Evolutionary conservation across 192 early-diverging fungal species (phyloP), one percentile per base, ranked within the genome.

Genomic region (Phlyctochytrium planicorne): DNA sequence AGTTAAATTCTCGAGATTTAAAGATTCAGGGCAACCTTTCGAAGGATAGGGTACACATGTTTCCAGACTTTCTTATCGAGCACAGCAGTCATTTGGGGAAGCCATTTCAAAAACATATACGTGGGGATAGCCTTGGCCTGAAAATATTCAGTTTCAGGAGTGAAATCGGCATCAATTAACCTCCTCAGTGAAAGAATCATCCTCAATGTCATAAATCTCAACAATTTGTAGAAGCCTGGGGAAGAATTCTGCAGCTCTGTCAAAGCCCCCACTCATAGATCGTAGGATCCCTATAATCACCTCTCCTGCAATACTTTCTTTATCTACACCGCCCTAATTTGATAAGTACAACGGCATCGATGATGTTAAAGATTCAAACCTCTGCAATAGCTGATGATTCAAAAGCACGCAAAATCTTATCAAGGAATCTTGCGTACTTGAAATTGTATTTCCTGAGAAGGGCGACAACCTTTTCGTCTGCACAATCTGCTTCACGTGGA

Each of bases 71-170:
- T 55, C 53, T 87, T 88, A 55, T 90, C 89, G 0, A 92, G 74
- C 20, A 90, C 60, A 16, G 91, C 84, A 0, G 90, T 88, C 52
- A 92, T 70, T 55, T 92, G 90, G 24, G 88, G 87, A 40, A 92
- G 76, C 91, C 91, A 92, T 32, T 82, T 78, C 37, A 92, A 74
- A 76, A 90, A 88, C 33, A 82, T 83, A 89, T 89, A 92, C n/a
- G 76, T 73, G 14, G 80, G 72, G 12, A 75, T 62, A 53, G 23
- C 31, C 24, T 17, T 3, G 2, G 70, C 57, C 29, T 73, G 59
- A n/a, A 23, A 63, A 34, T 3, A 17, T 16, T n/a, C n/a, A n/a
- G n/a, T 47, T 75, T 71, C 65, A 70, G 68, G 25, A 77, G 24
- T 65, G n/a, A n/a, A n/a, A n/a, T n/a, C n/a, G n/a, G n/a, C n/a